Evolutionary conservation across 345 rosid species (phyloP).

Genomic region (Carallia pectinifolia): DNA sequence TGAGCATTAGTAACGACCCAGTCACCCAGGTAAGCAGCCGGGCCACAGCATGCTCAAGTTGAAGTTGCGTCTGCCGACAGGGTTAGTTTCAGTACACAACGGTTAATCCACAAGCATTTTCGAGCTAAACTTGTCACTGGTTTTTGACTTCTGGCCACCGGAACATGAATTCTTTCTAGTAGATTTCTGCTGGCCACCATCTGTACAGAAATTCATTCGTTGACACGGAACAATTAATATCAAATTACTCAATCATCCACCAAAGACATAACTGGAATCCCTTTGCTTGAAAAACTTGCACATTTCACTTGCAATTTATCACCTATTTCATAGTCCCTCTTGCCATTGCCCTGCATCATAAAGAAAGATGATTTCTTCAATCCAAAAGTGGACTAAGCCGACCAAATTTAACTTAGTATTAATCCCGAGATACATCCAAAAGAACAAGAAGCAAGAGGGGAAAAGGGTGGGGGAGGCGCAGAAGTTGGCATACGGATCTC

Average conservation of each 20-base stretch:
- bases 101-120: background rate
- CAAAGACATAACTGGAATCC: slow-evolving; percentile 71
- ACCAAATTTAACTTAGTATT: background rate
- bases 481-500: too few species aligned
- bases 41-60: too few species aligned
- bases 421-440: background rate
- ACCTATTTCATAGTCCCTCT: slow-evolving; percentile 48
- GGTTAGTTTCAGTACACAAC: too few species aligned
- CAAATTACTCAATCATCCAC: slow-evolving; percentile 30
- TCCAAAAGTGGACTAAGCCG: background rate
- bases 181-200: background rate
- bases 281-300: slow-evolving; percentile 70
- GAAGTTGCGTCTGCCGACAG: too few species aligned
- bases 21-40: too few species aligned
- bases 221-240: background rate
- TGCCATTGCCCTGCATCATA: slow-evolving; percentile 46
- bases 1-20: too few species aligned
- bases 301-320: slow-evolving; percentile 61
- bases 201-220: background rate
- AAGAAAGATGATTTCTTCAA: background rate
- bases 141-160: background rate
- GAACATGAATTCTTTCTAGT: background rate
- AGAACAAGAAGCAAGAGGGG: background rate
- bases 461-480: background rate
- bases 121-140: background rate